Evolutionary conservation across 306 rosid genomes (phyloP).

Genomic region (Vigna unguiculata): DNA sequence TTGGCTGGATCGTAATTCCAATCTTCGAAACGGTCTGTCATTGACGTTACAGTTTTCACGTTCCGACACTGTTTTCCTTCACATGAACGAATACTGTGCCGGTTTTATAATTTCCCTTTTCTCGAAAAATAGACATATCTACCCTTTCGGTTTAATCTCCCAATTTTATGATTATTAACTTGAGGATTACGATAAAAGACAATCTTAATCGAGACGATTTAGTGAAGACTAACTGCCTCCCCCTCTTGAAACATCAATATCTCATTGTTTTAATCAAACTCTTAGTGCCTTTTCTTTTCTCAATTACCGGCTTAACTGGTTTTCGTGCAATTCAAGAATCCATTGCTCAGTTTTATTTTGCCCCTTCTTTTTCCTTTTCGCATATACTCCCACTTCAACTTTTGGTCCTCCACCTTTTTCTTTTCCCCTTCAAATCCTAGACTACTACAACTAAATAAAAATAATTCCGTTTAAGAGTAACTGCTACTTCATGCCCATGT

Average conservation of each 20-base stretch:
- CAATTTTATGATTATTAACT: slow-evolving; percentile 25
- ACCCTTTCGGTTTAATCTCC: not conserved
- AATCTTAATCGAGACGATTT: slow-evolving; percentile 45
- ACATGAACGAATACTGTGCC: slow-evolving; percentile 2
- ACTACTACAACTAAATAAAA: not conserved
- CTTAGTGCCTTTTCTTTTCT: slow-evolving; percentile 5
- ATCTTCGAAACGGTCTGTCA: not conserved
- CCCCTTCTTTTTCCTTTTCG: not conserved
- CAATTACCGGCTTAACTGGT: slow-evolving; percentile 15
- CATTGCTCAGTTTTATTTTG: slow-evolving; percentile 14
- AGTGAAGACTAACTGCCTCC: slow-evolving; percentile 42
- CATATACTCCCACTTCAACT: not conserved
- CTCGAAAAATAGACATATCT: too few relatives aligned
- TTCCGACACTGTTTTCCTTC: slow-evolving; percentile 3
- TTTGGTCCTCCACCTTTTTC: slow-evolving; percentile 12
- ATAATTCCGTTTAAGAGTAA: not conserved
- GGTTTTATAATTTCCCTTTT: slow-evolving; percentile 6
- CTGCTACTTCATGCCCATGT: slow-evolving; percentile 29
- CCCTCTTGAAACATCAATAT: slow-evolving; percentile 24
- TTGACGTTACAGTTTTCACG: not conserved
- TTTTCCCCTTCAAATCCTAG: slow-evolving; percentile 8
- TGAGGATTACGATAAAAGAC: slow-evolving; percentile 39
- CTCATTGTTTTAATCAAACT: slow-evolving; percentile 28
- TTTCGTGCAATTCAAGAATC: slow-evolving; percentile 43
- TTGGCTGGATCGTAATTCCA: slow-evolving; percentile 21